Percentiles rank a stretch among this genome's conserved stretches.
These are phyloP conservation scores for Dactylellina drechsleri DNA, from an alignment of 2,329 filamentous ascomycete species.

Conservation along the genomic window DNA sequence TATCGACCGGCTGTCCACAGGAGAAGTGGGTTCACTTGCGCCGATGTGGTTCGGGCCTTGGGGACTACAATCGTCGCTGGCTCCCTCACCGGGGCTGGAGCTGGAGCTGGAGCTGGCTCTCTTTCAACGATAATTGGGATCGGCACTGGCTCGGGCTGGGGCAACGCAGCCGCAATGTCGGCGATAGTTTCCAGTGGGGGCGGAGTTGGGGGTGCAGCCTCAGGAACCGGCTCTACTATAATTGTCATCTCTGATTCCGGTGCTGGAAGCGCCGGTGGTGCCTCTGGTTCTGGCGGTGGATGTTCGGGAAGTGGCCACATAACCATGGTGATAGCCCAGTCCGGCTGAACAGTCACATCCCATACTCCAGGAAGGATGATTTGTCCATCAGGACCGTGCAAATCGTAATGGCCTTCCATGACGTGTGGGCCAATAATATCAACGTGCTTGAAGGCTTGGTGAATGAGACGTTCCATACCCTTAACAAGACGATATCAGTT, in stretches of 20 bases:
- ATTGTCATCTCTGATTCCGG: conserved; percentile 54
- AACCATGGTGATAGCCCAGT: conserved; percentile 76
- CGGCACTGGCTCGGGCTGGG: conserved; percentile 28
- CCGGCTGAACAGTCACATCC: conserved; percentile 82
- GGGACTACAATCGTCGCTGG: conserved; percentile 30
- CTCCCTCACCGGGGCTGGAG: conserved; percentile 28
- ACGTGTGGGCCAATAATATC: conserved; percentile 80
- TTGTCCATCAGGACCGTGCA: conserved; percentile 80
- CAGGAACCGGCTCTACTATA: conserved; percentile 48
- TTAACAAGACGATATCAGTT: conserved; percentile 60
- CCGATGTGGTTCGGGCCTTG: conserved; percentile 53
- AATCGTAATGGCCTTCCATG: conserved; percentile 80
- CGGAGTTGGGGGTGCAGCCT: conserved; percentile 43
- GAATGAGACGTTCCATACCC: conserved; percentile 88
- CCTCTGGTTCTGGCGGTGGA: conserved; percentile 45
- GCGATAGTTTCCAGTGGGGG: conserved; percentile 43
- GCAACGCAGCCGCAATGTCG: conserved; percentile 30
- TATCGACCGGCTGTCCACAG: conserved; percentile 59
- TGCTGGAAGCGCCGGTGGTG: conserved; percentile 53
- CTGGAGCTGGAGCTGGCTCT: conserved; percentile 53
- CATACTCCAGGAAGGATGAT: conserved; percentile 84
- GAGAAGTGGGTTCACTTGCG: conserved; percentile 55
- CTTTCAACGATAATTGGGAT: conserved; percentile 22
- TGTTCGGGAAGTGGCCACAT: conserved; percentile 72
- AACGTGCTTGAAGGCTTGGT: conserved; percentile 82